Evolutionary conservation across 2,329 filamentous ascomycete species (phyloP), one percentile per base, ranked within the genome.

Genomic region (Botrytis medusae): DNA sequence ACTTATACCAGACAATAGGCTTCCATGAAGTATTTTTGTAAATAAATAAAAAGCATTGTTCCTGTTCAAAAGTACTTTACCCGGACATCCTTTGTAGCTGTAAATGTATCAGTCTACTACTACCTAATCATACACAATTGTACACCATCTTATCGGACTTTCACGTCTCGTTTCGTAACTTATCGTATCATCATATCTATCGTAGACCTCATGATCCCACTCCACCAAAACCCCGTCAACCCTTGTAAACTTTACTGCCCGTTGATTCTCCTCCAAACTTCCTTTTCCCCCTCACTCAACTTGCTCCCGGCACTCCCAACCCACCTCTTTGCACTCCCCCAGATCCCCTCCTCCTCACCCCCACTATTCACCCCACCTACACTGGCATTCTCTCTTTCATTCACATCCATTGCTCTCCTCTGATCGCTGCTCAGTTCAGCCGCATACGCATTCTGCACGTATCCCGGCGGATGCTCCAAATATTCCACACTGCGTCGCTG

Each of bases 221-320:
- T 37, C 68, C 57, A 62, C n/a, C 62, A 22, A 32, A 2, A 18
- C 9, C 6, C n/a, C 4, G 7, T 10, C 9, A 14, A 25, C 10
- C 44, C 44, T 34, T 37, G 20, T 9, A 7, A 20, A 34, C 48
- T 71, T 65, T 72, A 71, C 74, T 79, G 72, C 72, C 88, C 89
- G 81, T 89, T 90, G 79, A 91, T 88, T 79, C 85, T 86, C 81
- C 86, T 87, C 89, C 89, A 91, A 37, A 91, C 85, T 81, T 90
- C 88, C 69, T 83, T 83, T 83, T 91, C 89, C 22, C 87, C 88
- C 22, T 85, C 87, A 14, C 85, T 86, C 42, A 91, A 81, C 79
- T 85, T 88, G 74, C 86, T 86, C 69, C 89, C 88, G 10, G 88
- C 89, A 48, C 84, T 85, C 74, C 84, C 82, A 63, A 86, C 87